Evolutionary conservation across 495 filamentous ascomycete genomes (phyloP).

Genomic region (Symbiotaphrina buchneri): DNA sequence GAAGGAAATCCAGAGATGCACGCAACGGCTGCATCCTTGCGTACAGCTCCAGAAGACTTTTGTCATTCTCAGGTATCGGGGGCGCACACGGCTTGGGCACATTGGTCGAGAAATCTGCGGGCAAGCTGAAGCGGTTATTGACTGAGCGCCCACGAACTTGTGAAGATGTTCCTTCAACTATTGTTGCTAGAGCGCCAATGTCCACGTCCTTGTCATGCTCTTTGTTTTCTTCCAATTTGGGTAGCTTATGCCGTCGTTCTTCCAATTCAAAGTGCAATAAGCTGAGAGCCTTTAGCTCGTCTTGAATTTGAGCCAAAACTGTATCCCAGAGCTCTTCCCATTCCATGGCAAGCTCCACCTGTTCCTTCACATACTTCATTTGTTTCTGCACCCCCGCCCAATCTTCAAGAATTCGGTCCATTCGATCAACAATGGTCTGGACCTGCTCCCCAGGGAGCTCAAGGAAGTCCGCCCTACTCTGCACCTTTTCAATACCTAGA

Average conservation of each 20-base stretch:
- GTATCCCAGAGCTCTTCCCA: constrained; percentile 95
- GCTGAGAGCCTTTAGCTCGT: constrained; percentile 67
- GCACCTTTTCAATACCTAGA: constrained; percentile 69
- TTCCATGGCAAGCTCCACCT: constrained; percentile 93
- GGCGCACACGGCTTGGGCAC: constrained; percentile 31
- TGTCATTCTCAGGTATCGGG: constrained; percentile 46
- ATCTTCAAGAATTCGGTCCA: constrained; percentile 64
- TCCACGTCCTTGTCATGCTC: constrained; percentile 44
- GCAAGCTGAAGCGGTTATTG: constrained; percentile 45
- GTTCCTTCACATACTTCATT: constrained; percentile 56
- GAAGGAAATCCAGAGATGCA: constrained; percentile 84
- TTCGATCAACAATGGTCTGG: constrained; percentile 51
- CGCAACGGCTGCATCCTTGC: constrained; percentile 85
- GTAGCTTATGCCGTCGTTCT: constrained; percentile 59
- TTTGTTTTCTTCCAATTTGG: constrained; percentile 24
- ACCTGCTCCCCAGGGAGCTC: constrained; percentile 44
- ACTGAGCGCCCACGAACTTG: constrained; percentile 19
- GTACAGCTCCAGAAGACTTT: constrained; percentile 62
- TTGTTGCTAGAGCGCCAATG: constrained; percentile 77
- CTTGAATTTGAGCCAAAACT: constrained; percentile 80
- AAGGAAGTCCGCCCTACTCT: constrained; percentile 54
- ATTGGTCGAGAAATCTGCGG: too few species aligned
- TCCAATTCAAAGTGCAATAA: constrained; percentile 90
- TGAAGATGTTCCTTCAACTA: constrained; percentile 68
- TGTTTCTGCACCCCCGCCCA: constrained; percentile 62